Evolutionary conservation across 2,329 filamentous ascomycete species (phyloP), one percentile per base, ranked within the genome.

Genomic region (Talaromyces piceae): DNA sequence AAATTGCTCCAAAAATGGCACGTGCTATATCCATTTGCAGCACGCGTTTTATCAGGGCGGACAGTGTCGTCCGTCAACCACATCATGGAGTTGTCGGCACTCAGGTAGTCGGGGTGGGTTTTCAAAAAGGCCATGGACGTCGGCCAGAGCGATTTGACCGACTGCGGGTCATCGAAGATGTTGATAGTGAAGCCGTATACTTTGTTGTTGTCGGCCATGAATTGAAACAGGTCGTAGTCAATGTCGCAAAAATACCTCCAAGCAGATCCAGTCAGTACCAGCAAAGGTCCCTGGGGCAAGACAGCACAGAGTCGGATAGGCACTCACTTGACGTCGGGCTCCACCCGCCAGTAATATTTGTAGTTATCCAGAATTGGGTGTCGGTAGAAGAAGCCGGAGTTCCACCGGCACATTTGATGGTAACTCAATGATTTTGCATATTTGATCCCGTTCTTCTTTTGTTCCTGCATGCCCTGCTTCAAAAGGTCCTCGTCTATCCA

Each of bases 1-100:
- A 98, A 98, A 71, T 98, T 98, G 63, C 85, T 93, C 93, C 93
- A 98, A 77, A 98, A 98, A 70, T 98, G 93, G 69, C 93, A 98
- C 2, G 93, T 97, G 30, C 88, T 95, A 75, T 95, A 98, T 27
- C 93, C 93, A 61, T 94, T 86, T 5, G 91, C 91, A 56, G 84
- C 82, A 49, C 77, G 67, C 64, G 89, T 88, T 68, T 95, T 86
- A 8, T 88, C 81, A 1, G 91, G 91, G 45, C 91, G 81, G 44
- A 84, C 79, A 49, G 77, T 70, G 55, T 80, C 82, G 67, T 98
- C 93, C 1, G 84, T 88, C 55, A 98, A 70, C 91, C 91, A 98
- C 27, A 80, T 77, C 72, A 91, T 81, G 50, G 93, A 91, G 66
- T 89, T 95, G 69, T 94, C 90, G 50, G 84, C 73, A 61, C 90